A percentile compares a stretch with the other conserved stretches of the same genome.
phyloP scores from a whole-genome alignment of 176 grass and related monocot genomes.

The Bolboschoenus planiculmis region DNA sequence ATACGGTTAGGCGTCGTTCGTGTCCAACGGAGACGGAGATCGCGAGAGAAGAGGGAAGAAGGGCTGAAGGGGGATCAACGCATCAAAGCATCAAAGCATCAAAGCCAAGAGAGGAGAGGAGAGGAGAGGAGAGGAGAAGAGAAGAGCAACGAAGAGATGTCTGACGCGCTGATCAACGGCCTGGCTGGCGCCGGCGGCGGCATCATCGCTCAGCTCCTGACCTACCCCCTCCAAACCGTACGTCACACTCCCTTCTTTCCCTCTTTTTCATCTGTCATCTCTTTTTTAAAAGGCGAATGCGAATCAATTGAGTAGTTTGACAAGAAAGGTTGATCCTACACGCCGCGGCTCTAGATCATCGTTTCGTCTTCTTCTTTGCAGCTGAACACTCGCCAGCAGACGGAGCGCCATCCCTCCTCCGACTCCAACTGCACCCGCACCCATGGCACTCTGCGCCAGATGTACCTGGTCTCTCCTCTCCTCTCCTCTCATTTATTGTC shows the following conservation, averaged over 20 bases:
- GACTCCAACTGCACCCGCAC: constrained; percentile 41
- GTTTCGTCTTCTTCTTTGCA: constrained; percentile 30
- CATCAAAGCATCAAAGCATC: not conserved
- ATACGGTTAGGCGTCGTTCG: too few relatives aligned
- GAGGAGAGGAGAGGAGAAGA: not conserved
- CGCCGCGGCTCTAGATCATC: too few relatives aligned
- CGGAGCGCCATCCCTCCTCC: constrained; percentile 55
- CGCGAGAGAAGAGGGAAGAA: not conserved
- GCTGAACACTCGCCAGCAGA: constrained; percentile 97
- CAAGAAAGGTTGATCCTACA: too few relatives aligned
- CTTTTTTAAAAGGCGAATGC: not conserved
- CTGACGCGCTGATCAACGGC: constrained; percentile 89
- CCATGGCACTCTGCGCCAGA: constrained; percentile 59
- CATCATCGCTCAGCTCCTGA: constrained; percentile 81
- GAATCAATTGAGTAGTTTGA: too few relatives aligned
- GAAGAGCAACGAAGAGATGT: constrained; percentile 30
- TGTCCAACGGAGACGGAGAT: not conserved
- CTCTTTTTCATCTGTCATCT: not conserved
- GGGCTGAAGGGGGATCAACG: not conserved
- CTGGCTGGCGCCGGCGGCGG: constrained; percentile 83
- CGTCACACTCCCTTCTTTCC: not conserved
- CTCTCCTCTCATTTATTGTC: not conserved
- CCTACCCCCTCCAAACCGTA: constrained; percentile 90
- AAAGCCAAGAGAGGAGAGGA: not conserved
- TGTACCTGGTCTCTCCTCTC: constrained; percentile 39